These are phyloP conservation scores for Mycena rebaudengoi DNA, from an alignment of 768 basidiomycete species.

Conservation along the genomic window DNA sequence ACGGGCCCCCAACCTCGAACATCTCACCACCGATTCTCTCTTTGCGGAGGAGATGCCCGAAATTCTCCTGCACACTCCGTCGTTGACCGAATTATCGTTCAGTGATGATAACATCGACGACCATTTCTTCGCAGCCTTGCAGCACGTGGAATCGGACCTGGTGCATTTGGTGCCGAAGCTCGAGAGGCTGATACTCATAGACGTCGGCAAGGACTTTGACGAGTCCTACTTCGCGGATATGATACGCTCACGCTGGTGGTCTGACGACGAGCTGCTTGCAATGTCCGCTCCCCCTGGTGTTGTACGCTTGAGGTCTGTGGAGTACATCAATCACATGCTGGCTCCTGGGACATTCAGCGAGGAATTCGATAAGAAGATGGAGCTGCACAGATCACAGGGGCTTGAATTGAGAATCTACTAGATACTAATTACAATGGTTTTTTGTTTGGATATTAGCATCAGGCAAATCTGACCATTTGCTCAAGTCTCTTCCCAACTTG, in stretches of 20 bases:
- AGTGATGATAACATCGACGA: neutral
- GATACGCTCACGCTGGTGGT: constrained; percentile 2
- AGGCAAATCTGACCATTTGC: no score
- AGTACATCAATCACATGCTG: no score
- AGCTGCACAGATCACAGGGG: no score
- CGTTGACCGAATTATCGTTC: neutral
- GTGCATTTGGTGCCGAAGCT: constrained; percentile 3
- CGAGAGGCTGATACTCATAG: neutral
- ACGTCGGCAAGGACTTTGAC: neutral
- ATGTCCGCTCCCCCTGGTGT: neutral
- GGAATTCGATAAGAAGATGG: no score
- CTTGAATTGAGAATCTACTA: no score
- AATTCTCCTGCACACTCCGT: neutral
- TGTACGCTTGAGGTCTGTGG: neutral
- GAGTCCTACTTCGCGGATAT: neutral
- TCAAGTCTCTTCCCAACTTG: no score
- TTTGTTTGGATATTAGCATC: no score
- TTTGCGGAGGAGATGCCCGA: neutral
- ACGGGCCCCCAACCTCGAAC: neutral
- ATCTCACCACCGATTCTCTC: neutral
- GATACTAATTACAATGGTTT: no score
- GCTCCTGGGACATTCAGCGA: no score
- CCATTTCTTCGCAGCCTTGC: neutral
- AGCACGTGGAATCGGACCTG: neutral
- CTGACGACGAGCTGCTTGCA: neutral